phyloP scores from a whole-genome alignment of 1,139 yeast species.

The Nakaseomyces nivariensis region DNA sequence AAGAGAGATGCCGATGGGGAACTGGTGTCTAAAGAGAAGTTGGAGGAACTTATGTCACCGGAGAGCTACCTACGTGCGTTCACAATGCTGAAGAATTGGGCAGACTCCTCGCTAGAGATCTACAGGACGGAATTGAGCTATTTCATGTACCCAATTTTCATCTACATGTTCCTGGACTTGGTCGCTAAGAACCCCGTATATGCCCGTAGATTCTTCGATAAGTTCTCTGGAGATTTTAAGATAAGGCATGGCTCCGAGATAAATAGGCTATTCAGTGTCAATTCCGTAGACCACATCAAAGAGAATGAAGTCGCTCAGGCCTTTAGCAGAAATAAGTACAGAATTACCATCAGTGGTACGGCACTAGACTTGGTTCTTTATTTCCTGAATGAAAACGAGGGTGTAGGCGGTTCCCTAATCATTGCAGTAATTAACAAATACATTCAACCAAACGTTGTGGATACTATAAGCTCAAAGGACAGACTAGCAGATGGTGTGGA shows the following conservation, averaged over 20 bases:
- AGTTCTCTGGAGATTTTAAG: slow-evolving; percentile 62
- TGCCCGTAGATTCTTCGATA: slow-evolving; percentile 69
- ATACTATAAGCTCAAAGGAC: slow-evolving; percentile 24
- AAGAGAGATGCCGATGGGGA: slow-evolving; percentile 34
- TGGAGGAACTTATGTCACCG: slow-evolving; percentile 40
- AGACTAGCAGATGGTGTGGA: slow-evolving; percentile 28
- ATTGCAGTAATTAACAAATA: slow-evolving; percentile 82
- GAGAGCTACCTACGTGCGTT: slow-evolving; percentile 70
- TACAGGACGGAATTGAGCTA: slow-evolving; percentile 83
- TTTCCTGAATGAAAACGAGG: slow-evolving; percentile 85
- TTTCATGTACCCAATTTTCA: slow-evolving; percentile 79
- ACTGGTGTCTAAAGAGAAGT: slow-evolving; percentile 18
- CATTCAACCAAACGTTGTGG: slow-evolving; percentile 52
- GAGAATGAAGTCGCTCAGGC: slow-evolving; percentile 75
- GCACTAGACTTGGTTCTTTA: slow-evolving; percentile 75
- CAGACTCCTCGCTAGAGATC: slow-evolving; percentile 81
- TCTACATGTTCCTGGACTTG: slow-evolving; percentile 76
- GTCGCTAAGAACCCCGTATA: slow-evolving; percentile 51
- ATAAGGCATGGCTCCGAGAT: slow-evolving; percentile 74
- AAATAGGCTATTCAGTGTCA: slow-evolving; percentile 58
- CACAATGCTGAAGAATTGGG: slow-evolving; percentile 75
- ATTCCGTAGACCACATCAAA: slow-evolving; percentile 68
- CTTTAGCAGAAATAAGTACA: slow-evolving; percentile 64
- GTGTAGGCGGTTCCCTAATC: slow-evolving; percentile 81
- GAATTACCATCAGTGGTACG: slow-evolving; percentile 70